Evolutionary conservation across 2,329 filamentous ascomycete species (phyloP).

Genomic region (Daldinia sp.): DNA sequence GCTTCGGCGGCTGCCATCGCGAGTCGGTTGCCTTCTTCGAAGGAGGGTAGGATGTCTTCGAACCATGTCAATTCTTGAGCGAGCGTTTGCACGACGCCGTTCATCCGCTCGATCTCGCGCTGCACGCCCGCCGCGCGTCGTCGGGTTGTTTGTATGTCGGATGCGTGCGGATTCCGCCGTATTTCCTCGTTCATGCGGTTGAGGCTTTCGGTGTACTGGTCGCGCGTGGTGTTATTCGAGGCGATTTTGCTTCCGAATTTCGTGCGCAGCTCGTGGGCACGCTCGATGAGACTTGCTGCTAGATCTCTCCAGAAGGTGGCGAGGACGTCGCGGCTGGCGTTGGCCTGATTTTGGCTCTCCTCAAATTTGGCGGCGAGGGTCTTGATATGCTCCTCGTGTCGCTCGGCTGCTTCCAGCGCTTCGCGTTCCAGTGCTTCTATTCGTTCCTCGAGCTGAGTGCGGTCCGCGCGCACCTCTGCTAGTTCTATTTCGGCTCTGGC

Average conservation of each 20-base stretch:
- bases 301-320: background rate
- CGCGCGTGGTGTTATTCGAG: background rate
- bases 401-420: background rate
- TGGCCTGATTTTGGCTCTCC: background rate
- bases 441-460: background rate
- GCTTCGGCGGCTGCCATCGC: background rate
- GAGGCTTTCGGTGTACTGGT: constrained; percentile 10
- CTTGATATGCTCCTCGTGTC: background rate
- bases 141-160: background rate
- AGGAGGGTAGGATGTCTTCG: background rate
- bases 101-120: constrained; percentile 24
- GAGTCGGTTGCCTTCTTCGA: background rate
- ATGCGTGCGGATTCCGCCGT: background rate
- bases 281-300: background rate
- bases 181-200: constrained; percentile 1
- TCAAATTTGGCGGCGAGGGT: background rate
- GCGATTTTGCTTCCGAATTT: background rate
- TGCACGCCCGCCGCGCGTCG: background rate
- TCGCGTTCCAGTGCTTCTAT: background rate
- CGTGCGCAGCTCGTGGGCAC: background rate
- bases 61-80: constrained; percentile 4
- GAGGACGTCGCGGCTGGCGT: background rate
- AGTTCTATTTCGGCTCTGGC: background rate
- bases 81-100: constrained; percentile 5
- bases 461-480: background rate